Base-by-base conservation (phyloP, 2,329 filamentous ascomycete species). In the Trematosphaeria pertusa region DNA sequence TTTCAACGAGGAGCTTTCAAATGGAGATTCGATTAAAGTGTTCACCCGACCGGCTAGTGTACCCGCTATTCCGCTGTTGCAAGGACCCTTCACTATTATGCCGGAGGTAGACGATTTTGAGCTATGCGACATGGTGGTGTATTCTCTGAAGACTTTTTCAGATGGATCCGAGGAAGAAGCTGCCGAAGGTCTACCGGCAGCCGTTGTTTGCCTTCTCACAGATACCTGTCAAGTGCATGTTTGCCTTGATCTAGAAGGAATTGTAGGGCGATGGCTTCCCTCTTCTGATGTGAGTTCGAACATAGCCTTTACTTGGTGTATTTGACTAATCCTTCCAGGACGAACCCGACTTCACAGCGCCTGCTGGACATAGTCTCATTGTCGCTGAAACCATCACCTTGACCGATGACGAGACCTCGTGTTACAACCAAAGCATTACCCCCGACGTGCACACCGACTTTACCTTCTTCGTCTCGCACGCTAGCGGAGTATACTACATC, bases 261-360 rank as follows among this genome's bases (percentile, higher is more conserved):
- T 87, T 2, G 78, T 85, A 55, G 84, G 81, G 6, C 80, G 83
- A 58, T 87, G 84, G 84, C 75, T 87, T 6, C 83, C 84, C 15
- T 64, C 70, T 12, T 66, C 68, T 38, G 58, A 64, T 46, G 67
- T 69, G 57, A 36, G 59, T 21, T 12, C 3, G 8, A 6, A 33
- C n/a, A n/a, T n/a, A 15, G 26, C 9, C 10, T 9, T 14, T 6
- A 18, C 14, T 20, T 19, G n/a, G 9, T 31, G 17, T 30, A 14
- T 18, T 26, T 33, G 32, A 41, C 43, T 46, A 35, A 37, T 30
- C 12, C 28, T 40, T 20, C 19, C 68, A 62, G 54, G 53, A 63
- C 20, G 58, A 62, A n/a, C 50, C 51, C 17, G 51, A 57, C 9
- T 21, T 48, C 3, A 31, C 48, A 21, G 56, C 64, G 35, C 34